These are phyloP conservation scores for Nicotiana sylvestris DNA, from an alignment of 257 asterid genomes.

Conservation along the genomic window DNA sequence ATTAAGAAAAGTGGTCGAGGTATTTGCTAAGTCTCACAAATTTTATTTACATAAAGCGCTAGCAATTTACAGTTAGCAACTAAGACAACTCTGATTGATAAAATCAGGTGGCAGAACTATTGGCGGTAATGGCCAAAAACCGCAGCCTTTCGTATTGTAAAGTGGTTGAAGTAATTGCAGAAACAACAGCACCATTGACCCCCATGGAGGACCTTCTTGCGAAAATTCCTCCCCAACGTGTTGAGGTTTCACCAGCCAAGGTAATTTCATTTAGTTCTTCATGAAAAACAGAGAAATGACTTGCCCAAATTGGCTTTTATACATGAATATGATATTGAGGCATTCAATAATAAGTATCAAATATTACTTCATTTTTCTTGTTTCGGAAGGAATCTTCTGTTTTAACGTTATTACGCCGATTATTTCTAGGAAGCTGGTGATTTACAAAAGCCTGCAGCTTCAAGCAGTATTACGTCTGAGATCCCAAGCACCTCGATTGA, in stretches of 20 bases:
- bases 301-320: not conserved
- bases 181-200: slow-evolving; percentile 78
- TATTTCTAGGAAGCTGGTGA: slow-evolving; percentile 38
- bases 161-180: slow-evolving; percentile 90
- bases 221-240: slow-evolving; percentile 61
- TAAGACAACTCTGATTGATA: slow-evolving; percentile 16
- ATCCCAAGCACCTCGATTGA: slow-evolving; percentile 17
- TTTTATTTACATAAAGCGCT: not conserved
- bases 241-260: slow-evolving; percentile 34
- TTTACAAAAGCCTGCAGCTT: slow-evolving; percentile 28
- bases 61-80: not conserved
- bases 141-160: slow-evolving; percentile 68
- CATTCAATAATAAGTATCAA: not conserved
- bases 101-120: slow-evolving; percentile 82
- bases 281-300: not conserved
- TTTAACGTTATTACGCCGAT: slow-evolving; percentile 14
- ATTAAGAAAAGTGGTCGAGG: not conserved
- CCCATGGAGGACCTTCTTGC: slow-evolving; percentile 71
- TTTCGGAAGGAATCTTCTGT: not conserved
- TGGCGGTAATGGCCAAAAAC: slow-evolving; percentile 83
- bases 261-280: slow-evolving; percentile 26
- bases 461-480: slow-evolving; percentile 24
- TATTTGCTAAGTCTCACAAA: not conserved
- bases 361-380: not conserved
- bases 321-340: not conserved